These are phyloP conservation scores for Phytophthora brassicae DNA, from an alignment of 352 stramenopile genomes.

Conservation along the genomic window DNA sequence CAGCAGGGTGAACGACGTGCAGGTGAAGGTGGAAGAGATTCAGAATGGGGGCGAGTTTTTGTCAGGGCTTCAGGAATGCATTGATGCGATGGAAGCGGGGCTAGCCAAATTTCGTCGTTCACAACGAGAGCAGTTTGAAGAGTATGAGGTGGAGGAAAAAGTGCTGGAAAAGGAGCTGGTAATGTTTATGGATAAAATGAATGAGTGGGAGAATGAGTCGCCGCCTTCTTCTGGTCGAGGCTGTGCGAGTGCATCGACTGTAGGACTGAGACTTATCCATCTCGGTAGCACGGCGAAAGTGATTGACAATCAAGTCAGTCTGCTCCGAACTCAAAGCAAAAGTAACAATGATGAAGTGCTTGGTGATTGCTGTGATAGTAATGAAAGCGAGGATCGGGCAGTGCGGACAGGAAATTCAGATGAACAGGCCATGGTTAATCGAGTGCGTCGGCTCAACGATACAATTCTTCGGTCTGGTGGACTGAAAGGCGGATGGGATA, in stretches of 20 bases:
- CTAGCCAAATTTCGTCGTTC: conserved; percentile 38
- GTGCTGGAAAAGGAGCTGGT: conserved; percentile 57
- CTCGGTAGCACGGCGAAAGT: conserved; percentile 7
- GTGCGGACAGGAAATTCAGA: conserved; percentile 6
- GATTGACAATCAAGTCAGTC: neutral
- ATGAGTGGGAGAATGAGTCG: conserved; percentile 37
- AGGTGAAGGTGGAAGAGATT: conserved; percentile 50
- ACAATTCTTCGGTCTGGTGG: conserved; percentile 57
- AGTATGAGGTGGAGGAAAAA: conserved; percentile 55
- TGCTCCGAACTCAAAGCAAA: neutral
- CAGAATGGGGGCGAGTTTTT: conserved; percentile 47
- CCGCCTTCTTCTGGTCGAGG: conserved; percentile 3
- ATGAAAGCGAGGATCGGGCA: conserved; percentile 8
- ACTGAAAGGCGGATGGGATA: conserved; percentile 59
- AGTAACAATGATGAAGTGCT: conserved; percentile 1
- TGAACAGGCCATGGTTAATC: conserved; percentile 44
- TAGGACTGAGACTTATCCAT: conserved; percentile 3
- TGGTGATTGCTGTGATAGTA: neutral
- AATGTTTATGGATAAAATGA: conserved; percentile 42
- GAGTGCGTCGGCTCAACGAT: conserved; percentile 54
- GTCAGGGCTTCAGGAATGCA: conserved; percentile 49
- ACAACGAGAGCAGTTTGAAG: conserved; percentile 47
- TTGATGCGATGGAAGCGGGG: conserved; percentile 52
- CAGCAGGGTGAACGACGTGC: conserved; percentile 30
- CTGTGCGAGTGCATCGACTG: conserved; percentile 7